phyloP scores from a whole-genome alignment of 768 basidiomycete species.

The Strobilomyces echinocephalus region DNA sequence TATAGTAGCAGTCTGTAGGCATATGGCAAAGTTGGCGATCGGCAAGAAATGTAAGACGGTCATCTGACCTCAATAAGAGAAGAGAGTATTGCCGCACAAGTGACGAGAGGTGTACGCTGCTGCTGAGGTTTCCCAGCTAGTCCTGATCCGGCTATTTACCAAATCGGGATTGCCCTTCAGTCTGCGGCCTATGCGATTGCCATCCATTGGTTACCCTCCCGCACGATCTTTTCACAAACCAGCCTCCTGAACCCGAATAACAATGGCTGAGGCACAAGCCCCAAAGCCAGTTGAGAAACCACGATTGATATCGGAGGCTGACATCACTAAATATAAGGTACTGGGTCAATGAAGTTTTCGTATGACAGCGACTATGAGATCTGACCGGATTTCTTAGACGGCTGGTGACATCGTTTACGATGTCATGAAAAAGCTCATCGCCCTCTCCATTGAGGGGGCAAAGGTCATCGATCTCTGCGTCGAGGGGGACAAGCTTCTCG shows the following conservation, averaged over 20 bases:
- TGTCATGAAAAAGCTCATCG: slow-evolving; percentile 82
- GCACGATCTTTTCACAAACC: slow-evolving; percentile 5
- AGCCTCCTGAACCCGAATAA: slow-evolving; percentile 3
- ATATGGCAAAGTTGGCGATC: slow-evolving; percentile 5
- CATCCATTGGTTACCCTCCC: not conserved
- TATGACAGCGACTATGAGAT: slow-evolving; percentile 15
- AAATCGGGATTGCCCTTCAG: slow-evolving; percentile 21
- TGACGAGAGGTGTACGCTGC: no score
- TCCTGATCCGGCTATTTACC: slow-evolving; percentile 15
- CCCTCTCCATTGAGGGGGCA: slow-evolving; percentile 71
- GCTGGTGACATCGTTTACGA: slow-evolving; percentile 87
- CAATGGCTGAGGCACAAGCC: slow-evolving; percentile 60
- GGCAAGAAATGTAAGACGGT: no score
- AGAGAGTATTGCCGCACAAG: no score
- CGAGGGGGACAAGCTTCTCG: slow-evolving; percentile 91
- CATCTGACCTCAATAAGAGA: no score
- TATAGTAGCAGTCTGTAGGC: slow-evolving; percentile 23
- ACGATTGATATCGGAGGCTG: slow-evolving; percentile 57
- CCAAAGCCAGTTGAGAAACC: slow-evolving; percentile 45
- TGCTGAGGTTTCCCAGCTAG: no score
- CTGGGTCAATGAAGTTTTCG: slow-evolving; percentile 6
- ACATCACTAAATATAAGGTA: slow-evolving; percentile 88
- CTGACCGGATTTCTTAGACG: slow-evolving; percentile 41
- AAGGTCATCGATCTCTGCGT: slow-evolving; percentile 86
- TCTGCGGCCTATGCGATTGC: slow-evolving; percentile 2